phyloP scores from a whole-genome alignment of 139 green algal species.

The Coelastrella sp. region DNA sequence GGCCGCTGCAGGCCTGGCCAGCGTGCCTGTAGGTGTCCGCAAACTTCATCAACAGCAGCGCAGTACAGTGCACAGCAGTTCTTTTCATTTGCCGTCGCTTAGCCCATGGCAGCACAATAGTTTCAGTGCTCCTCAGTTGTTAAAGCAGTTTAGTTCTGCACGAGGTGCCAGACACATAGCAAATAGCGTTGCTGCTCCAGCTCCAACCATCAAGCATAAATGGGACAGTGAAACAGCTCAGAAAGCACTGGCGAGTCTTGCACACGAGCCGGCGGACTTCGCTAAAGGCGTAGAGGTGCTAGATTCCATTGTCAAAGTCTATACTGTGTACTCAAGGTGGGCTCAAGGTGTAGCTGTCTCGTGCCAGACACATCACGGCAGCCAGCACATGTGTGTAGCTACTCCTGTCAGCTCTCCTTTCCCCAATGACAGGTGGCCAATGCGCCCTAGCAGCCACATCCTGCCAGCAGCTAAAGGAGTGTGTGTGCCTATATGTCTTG shows the following conservation, averaged over 20 bases:
- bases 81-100: background rate
- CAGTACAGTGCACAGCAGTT: background rate
- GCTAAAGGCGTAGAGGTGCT: constrained; percentile 53
- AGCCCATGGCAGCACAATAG: background rate
- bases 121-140: too few relatives aligned
- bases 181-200: constrained; percentile 27
- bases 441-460: too few relatives aligned
- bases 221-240: constrained; percentile 45
- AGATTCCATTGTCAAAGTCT: constrained; percentile 85
- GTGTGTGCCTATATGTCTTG: too few relatives aligned
- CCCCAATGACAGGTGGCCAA: too few relatives aligned
- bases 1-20: background rate
- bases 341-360: background rate
- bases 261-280: constrained; percentile 28
- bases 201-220: constrained; percentile 30
- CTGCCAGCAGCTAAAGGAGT: too few relatives aligned
- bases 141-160: background rate
- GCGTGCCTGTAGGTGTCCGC: background rate
- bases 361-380: too few relatives aligned
- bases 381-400: too few relatives aligned
- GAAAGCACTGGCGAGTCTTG: constrained; percentile 29
- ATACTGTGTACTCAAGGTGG: constrained; percentile 61
- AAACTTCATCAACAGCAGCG: background rate
- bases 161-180: constrained; percentile 10
- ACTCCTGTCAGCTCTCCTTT: too few relatives aligned